phyloP scores from a whole-genome alignment of 1,139 yeast species.

The Blastobotrys serpentis region DNA sequence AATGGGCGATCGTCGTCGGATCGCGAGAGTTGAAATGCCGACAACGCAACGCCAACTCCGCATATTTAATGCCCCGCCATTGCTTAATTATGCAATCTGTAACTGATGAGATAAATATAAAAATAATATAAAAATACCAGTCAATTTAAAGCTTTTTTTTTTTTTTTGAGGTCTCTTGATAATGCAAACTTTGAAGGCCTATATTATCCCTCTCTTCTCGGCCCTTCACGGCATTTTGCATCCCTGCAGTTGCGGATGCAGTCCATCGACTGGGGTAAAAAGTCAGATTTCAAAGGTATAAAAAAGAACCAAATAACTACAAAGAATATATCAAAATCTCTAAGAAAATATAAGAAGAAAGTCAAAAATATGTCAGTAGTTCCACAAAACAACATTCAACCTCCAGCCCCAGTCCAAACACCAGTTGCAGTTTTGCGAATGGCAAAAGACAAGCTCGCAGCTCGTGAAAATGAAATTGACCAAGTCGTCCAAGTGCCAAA shows the following conservation, averaged over 20 bases:
- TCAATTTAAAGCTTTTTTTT: no score
- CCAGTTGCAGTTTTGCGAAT: slow-evolving; percentile 3
- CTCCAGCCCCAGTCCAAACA: not conserved
- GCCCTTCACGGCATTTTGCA: not conserved
- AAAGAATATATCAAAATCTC: no score
- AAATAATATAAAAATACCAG: no score
- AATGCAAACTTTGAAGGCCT: no score
- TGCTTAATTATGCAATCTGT: no score
- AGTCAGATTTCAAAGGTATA: not conserved
- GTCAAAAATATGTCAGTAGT: not conserved
- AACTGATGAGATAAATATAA: no score
- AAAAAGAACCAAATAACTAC: not conserved
- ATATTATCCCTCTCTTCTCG: not conserved
- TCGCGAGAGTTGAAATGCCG: not conserved
- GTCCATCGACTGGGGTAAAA: not conserved
- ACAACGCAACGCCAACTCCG: no score
- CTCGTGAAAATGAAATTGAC: not conserved
- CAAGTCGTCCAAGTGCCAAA: slow-evolving; percentile 3
- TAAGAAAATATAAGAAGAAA: not conserved
- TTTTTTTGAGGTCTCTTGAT: no score
- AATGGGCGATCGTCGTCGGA: no score
- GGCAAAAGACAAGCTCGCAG: not conserved
- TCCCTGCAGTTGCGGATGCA: not conserved
- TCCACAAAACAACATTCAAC: not conserved
- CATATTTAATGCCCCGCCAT: no score